Percentiles rank a stretch among this genome's conserved stretches.
These are phyloP conservation scores for Jaltomata sinuosa DNA, from an alignment of 257 asterid genomes.

Conservation along the genomic window DNA sequence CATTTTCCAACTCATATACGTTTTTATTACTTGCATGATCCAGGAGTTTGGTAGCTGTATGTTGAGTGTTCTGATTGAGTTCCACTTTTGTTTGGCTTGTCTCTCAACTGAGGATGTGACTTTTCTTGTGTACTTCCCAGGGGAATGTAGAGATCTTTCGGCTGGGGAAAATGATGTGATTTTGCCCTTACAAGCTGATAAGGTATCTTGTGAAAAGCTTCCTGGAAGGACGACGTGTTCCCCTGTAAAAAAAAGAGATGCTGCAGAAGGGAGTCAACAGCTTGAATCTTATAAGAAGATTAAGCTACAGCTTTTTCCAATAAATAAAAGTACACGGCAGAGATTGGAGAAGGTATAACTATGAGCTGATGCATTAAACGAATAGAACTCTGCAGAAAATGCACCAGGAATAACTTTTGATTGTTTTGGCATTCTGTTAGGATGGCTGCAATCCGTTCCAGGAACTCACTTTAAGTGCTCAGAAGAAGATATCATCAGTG, in stretches of 20 bases:
- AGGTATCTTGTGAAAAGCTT: background rate
- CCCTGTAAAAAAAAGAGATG: conserved; percentile 14
- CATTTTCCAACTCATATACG: background rate
- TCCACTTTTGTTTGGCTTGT: background rate
- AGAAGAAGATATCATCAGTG: conserved; percentile 78
- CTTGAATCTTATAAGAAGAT: conserved; percentile 46
- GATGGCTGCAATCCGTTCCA: conserved; percentile 80
- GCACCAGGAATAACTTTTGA: background rate
- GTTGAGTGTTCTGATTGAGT: background rate
- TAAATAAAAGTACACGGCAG: conserved; percentile 39
- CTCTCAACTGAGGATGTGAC: background rate
- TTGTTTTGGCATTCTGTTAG: conserved; percentile 28
- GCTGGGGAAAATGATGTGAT: background rate
- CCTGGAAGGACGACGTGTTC: conserved; percentile 2
- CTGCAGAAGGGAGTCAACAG: conserved; percentile 23
- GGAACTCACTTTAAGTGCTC: conserved; percentile 67
- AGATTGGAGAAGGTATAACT: conserved; percentile 60
- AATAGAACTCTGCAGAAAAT: background rate
- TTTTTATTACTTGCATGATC: background rate
- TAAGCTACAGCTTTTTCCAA: conserved; percentile 82
- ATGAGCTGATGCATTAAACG: background rate
- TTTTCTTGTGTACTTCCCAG: background rate
- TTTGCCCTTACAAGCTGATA: background rate
- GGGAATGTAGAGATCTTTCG: background rate
- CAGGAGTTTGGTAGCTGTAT: background rate